Percentiles rank a stretch among this genome's conserved stretches.
These are phyloP conservation scores for Chiua virens DNA, from an alignment of 768 basidiomycete species.

Conservation along the genomic window DNA sequence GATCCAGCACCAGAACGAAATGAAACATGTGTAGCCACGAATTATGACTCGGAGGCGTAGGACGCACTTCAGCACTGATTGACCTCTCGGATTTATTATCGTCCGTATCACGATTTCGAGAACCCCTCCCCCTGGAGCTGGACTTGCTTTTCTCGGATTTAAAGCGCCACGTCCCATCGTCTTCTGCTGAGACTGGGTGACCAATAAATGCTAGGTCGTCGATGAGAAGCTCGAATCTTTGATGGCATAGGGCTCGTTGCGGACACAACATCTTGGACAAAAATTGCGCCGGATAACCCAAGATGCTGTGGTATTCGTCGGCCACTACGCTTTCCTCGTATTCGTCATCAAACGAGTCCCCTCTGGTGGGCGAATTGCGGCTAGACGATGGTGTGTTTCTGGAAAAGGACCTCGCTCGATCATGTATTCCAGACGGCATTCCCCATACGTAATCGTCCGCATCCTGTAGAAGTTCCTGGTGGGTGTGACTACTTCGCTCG, in stretches of 20 bases:
- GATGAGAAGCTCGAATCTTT: constrained; percentile 89
- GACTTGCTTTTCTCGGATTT: constrained; percentile 57
- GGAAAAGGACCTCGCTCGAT: constrained; percentile 54
- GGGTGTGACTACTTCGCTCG: background rate
- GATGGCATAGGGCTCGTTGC: constrained; percentile 78
- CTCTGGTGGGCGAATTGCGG: constrained; percentile 50
- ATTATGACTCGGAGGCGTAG: constrained; percentile 26
- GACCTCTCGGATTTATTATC: constrained; percentile 34
- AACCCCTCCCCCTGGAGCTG: constrained; percentile 55
- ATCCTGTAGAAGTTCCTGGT: constrained; percentile 17
- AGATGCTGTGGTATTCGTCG: constrained; percentile 63
- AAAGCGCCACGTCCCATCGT: constrained; percentile 74
- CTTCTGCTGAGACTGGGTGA: constrained; percentile 84
- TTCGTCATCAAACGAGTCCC: constrained; percentile 38
- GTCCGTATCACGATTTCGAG: constrained; percentile 42
- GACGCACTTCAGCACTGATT: constrained; percentile 36
- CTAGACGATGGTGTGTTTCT: constrained; percentile 47
- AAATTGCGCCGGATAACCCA: constrained; percentile 81
- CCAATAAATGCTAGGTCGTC: constrained; percentile 93
- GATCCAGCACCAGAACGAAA: constrained; percentile 82
- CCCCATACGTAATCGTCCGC: constrained; percentile 64
- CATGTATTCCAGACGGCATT: constrained; percentile 46
- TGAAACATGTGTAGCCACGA: constrained; percentile 78
- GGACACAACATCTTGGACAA: constrained; percentile 83
- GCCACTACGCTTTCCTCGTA: constrained; percentile 33